phyloP scores from a whole-genome alignment of 352 stramenopile species.

The Thalassiosira mediterranea region DNA sequence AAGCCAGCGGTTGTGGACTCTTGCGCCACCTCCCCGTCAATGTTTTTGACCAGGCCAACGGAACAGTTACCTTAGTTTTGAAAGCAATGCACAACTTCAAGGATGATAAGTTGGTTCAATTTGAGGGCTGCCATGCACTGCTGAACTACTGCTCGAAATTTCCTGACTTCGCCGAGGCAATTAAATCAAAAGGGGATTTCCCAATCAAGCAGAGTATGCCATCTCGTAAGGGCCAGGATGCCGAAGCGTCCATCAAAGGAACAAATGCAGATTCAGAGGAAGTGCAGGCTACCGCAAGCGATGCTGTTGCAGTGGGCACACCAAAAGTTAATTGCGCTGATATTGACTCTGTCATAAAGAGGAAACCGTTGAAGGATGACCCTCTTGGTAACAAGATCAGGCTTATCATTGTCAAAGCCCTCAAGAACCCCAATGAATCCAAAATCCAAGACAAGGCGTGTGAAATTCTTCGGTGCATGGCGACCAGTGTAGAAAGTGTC shows the following conservation, averaged over 20 bases:
- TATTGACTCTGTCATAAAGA: slow-evolving; percentile 11
- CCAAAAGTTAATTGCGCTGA: background rate
- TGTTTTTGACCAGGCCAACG: slow-evolving; percentile 14
- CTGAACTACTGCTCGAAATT: slow-evolving; percentile 18
- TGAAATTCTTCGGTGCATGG: slow-evolving; percentile 24
- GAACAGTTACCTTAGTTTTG: slow-evolving; percentile 12
- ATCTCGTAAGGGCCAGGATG: background rate
- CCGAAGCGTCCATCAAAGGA: background rate
- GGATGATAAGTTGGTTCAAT: slow-evolving; percentile 19
- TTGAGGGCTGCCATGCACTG: slow-evolving; percentile 26
- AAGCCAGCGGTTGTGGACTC: slow-evolving; percentile 10
- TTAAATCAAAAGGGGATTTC: slow-evolving; percentile 17
- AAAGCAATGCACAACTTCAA: slow-evolving; percentile 26
- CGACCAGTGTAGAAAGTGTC: slow-evolving; percentile 19
- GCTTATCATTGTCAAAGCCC: slow-evolving; percentile 20
- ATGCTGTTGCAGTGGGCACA: too few species aligned
- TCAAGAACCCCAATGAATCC: slow-evolving; percentile 12
- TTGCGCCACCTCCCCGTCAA: slow-evolving; percentile 18
- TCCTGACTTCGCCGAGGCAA: slow-evolving; percentile 3
- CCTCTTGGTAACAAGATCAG: slow-evolving; percentile 25
- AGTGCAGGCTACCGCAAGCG: too few species aligned
- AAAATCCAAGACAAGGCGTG: slow-evolving; percentile 32
- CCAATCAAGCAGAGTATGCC: background rate
- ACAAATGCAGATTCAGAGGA: too few species aligned
- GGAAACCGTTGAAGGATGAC: slow-evolving; percentile 35